Evolutionary conservation across 768 basidiomycete species (phyloP).

Genomic region (Kwoniella pini): DNA sequence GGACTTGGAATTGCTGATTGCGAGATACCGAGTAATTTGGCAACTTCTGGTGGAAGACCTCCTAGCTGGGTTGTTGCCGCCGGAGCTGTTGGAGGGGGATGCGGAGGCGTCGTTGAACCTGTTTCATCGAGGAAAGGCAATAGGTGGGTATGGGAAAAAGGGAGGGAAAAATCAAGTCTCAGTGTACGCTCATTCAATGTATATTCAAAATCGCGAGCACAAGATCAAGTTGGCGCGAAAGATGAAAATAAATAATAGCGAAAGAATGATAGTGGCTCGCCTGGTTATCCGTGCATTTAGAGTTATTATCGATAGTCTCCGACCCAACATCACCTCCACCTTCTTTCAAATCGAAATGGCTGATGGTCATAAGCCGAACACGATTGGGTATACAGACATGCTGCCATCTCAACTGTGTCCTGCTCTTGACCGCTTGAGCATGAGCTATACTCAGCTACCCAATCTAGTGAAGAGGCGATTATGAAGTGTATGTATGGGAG

Average conservation of each 20-base stretch:
- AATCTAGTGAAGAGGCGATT: too few species aligned
- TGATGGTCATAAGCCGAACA: too few species aligned
- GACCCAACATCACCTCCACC: background rate
- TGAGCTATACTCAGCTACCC: too few species aligned
- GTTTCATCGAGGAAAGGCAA: conserved; percentile 1
- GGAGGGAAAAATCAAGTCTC: conserved; percentile 18
- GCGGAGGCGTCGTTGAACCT: conserved; percentile 26
- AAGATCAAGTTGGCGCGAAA: background rate
- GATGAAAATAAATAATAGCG: background rate
- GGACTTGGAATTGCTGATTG: conserved; percentile 1
- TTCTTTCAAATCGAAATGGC: background rate
- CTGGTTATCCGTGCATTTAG: conserved; percentile 9
- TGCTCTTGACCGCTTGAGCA: too few species aligned
- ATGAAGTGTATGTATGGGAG: too few species aligned
- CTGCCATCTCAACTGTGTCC: too few species aligned
- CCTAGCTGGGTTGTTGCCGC: conserved; percentile 6
- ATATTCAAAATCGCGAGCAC: background rate
- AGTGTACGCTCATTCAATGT: conserved; percentile 14
- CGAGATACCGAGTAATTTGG: conserved; percentile 37
- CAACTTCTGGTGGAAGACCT: conserved; percentile 38
- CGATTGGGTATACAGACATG: too few species aligned
- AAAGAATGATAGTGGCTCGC: background rate
- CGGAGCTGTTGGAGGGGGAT: conserved; percentile 7
- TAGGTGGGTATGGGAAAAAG: background rate
- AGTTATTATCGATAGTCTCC: background rate